These are phyloP conservation scores for Echium plantagineum DNA, from an alignment of 257 asterid genomes.

Conservation along the genomic window DNA sequence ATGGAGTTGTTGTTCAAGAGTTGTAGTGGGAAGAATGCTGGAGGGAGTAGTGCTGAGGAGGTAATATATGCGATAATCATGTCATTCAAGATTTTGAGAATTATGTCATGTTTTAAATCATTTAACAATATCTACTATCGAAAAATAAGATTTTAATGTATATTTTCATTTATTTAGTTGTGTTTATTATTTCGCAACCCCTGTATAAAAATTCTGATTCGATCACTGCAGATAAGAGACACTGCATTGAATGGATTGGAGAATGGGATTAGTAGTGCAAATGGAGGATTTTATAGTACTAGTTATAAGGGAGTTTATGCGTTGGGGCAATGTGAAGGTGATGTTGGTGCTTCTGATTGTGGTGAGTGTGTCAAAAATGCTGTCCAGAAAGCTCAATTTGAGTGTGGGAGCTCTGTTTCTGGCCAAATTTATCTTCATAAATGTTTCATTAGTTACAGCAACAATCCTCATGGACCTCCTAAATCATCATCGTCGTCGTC, in stretches of 20 bases:
- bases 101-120: too few relatives aligned
- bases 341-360: conserved; percentile 75
- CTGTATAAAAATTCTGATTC: too few relatives aligned
- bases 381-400: conserved; percentile 88
- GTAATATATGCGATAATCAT: too few relatives aligned
- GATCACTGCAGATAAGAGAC: conserved; percentile 44
- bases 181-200: too few relatives aligned
- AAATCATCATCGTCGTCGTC: conserved; percentile 46
- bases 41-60: conserved; percentile 82
- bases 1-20: conserved; percentile 82
- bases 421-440: conserved; percentile 78
- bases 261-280: conserved; percentile 42
- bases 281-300: conserved; percentile 51
- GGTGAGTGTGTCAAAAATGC: conserved; percentile 79
- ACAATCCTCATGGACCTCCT: conserved; percentile 61
- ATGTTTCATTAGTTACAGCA: conserved; percentile 65
- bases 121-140: too few relatives aligned
- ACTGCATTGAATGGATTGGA: conserved; percentile 58
- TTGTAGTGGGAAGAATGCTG: conserved; percentile 60
- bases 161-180: too few relatives aligned
- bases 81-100: too few relatives aligned
- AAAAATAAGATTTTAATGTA: too few relatives aligned
- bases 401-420: conserved; percentile 85
- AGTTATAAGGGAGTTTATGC: conserved; percentile 54
- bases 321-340: conserved; percentile 94